A percentile compares a stretch with the other conserved stretches of the same genome.
Evolutionary conservation across 352 stramenopile species (phyloP).

Genomic region (Phytopythium aichiense): DNA sequence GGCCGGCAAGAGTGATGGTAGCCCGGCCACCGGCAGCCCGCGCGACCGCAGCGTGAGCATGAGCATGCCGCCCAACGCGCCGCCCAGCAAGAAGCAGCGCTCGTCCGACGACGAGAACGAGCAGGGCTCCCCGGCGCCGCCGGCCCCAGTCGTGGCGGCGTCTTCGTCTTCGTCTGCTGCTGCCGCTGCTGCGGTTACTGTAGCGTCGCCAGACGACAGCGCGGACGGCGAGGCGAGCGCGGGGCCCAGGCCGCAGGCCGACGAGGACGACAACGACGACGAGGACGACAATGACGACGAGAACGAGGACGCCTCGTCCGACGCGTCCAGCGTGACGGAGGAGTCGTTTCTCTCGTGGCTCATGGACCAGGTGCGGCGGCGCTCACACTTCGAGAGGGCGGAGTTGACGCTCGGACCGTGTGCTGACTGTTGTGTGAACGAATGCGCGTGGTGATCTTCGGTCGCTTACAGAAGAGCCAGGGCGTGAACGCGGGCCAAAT

Average conservation of each 20-base stretch:
- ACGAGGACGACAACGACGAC: constrained; percentile 16
- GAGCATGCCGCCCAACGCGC: constrained; percentile 47
- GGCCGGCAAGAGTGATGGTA: constrained; percentile 9
- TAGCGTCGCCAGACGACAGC: constrained; percentile 3
- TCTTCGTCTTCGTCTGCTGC: background rate
- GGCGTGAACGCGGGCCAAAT: constrained; percentile 62
- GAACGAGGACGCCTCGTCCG: constrained; percentile 25
- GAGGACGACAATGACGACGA: constrained; percentile 20
- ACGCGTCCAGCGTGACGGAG: constrained; percentile 50
- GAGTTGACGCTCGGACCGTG: background rate
- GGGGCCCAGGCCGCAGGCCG: background rate
- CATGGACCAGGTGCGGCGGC: constrained; percentile 32
- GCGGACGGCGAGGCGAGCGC: constrained; percentile 3
- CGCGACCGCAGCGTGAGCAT: constrained; percentile 70
- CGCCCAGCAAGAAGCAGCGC: constrained; percentile 76
- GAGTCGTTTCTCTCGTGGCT: constrained; percentile 82
- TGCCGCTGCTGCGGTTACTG: background rate
- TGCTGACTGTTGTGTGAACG: background rate
- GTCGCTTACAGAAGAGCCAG: constrained; percentile 40
- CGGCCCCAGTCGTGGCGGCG: background rate
- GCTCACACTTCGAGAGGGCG: background rate
- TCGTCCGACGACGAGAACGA: constrained; percentile 75
- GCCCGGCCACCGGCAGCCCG: constrained; percentile 19
- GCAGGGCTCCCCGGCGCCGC: constrained; percentile 17
- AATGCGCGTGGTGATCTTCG: background rate